Percentiles rank a stretch among this genome's conserved stretches.
Evolutionary conservation across 2,329 filamentous ascomycete genomes (phyloP).

Genomic region (Aphanocladium album): DNA sequence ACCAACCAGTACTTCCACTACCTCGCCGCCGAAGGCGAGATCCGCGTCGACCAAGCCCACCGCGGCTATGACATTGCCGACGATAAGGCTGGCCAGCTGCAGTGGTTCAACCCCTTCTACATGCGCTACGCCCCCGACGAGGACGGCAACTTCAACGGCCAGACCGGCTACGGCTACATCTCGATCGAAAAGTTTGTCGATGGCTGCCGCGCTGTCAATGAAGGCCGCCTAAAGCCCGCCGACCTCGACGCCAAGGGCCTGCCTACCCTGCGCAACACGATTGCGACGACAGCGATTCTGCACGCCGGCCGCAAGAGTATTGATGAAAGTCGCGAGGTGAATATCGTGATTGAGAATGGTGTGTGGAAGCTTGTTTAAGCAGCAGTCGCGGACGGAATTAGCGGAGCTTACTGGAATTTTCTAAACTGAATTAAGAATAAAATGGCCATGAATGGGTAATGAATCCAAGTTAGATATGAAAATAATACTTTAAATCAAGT

Average conservation of each 20-base stretch:
- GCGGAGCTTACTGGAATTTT: too few species aligned
- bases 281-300: slow-evolving; percentile 86
- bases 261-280: slow-evolving; percentile 82
- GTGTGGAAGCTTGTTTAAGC: slow-evolving; percentile 59
- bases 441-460: too few species aligned
- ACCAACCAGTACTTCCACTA: slow-evolving; percentile 98
- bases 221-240: slow-evolving; percentile 64
- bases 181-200: slow-evolving; percentile 96
- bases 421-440: too few species aligned
- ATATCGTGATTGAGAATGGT: slow-evolving; percentile 62
- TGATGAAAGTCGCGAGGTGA: slow-evolving; percentile 74
- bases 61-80: slow-evolving; percentile 92
- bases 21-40: slow-evolving; percentile 76
- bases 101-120: slow-evolving; percentile 93
- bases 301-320: slow-evolving; percentile 81
- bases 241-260: slow-evolving; percentile 76
- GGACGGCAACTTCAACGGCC: slow-evolving; percentile 88
- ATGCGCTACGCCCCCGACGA: slow-evolving; percentile 94
- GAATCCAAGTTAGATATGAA: too few species aligned
- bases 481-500: too few species aligned
- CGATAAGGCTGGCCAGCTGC: slow-evolving; percentile 62
- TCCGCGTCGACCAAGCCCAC: slow-evolving; percentile 89
- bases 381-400: neutral
- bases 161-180: slow-evolving; percentile 88
- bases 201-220: slow-evolving; percentile 72